phyloP scores from a whole-genome alignment of 176 grass and related monocot species.

The Typha latifolia region DNA sequence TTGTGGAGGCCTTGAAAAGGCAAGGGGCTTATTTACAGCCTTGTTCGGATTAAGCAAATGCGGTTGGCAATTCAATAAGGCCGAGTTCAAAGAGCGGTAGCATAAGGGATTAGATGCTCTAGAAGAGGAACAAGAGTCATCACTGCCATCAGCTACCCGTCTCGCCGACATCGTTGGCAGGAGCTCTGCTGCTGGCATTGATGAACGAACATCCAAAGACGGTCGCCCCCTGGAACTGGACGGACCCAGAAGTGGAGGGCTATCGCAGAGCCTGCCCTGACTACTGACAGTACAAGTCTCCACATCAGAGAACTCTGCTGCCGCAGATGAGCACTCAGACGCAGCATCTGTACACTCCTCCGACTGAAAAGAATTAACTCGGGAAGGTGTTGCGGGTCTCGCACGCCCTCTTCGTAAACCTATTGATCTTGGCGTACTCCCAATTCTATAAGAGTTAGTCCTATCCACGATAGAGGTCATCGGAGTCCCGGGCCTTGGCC shows the following conservation, averaged over 20 bases:
- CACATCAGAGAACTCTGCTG: slow-evolving; percentile 41
- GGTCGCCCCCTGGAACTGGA: slow-evolving; percentile 35
- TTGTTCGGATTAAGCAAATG: neutral
- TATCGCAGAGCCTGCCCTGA: slow-evolving; percentile 37
- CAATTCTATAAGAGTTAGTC: neutral
- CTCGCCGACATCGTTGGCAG: slow-evolving; percentile 7
- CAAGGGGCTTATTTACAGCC: slow-evolving; percentile 11
- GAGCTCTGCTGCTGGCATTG: slow-evolving; percentile 44
- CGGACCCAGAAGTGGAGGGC: slow-evolving; percentile 49
- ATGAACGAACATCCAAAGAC: slow-evolving; percentile 54
- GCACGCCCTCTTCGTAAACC: neutral
- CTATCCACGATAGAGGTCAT: neutral
- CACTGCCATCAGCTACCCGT: neutral
- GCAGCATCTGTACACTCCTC: slow-evolving; percentile 5
- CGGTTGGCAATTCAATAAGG: slow-evolving; percentile 32
- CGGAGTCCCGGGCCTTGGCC: slow-evolving; percentile 27
- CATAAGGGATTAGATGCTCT: slow-evolving; percentile 55
- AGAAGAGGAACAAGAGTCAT: slow-evolving; percentile 12
- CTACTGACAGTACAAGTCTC: slow-evolving; percentile 39
- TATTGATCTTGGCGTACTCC: neutral
- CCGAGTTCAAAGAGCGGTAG: slow-evolving; percentile 63
- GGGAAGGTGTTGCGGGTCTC: slow-evolving; percentile 34
- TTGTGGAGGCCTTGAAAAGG: slow-evolving; percentile 47
- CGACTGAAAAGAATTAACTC: slow-evolving; percentile 22
- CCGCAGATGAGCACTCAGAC: slow-evolving; percentile 33